Base-by-base conservation (phyloP, 805 yeast species). In the Wickerhamiella sergipiensis region DNA sequence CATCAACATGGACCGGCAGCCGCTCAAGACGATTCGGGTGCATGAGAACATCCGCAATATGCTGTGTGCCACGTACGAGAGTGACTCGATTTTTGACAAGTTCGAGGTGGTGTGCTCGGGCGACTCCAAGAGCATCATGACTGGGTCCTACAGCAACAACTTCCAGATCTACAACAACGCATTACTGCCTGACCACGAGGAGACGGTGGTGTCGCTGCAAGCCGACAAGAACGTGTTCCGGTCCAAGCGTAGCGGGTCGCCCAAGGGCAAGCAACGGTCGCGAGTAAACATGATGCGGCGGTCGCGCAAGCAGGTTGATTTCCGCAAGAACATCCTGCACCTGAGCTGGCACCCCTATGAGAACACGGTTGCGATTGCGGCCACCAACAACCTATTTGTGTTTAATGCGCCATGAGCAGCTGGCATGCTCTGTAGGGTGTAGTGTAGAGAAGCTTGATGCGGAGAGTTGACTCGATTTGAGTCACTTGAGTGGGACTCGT, bases 311-410 rank as follows among this genome's bases (percentile, higher is more conserved):
- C 77, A 80, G 57, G 85, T 89, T 58, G 97, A 94, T 69, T 92
- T 89, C 73, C 87, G 89, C 69, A 90, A 89, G 75, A 83, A 86
- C 67, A 89, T 92, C 54, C 74, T 90, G 67, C 97, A 92, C 70
- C 75, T 88, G 68, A 87, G 97, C 66, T 92, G 99, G 98, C 98
- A 92, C 73, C 98, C 99, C 56, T 75, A 74, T 59, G 98, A 94
- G 70, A 87, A 92, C 70, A 81, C 92, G 49, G 95, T 92, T 59
- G 98, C 98, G 43, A 85, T 92, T 63, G 97, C 97, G 47, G 97
- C 98, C 18, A 92, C 99, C 21, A 94, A 92, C 72, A 92, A 92
- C 70, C 59, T 68, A 50, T 68, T 68, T 61, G 71, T 68, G 53
- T 68, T 68, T 52, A 60, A 59, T 43, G 62, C 62, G 17, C 57